These are phyloP conservation scores for Diaporthe citrichinensis DNA, from an alignment of 2,329 filamentous ascomycete species.

Conservation along the genomic window DNA sequence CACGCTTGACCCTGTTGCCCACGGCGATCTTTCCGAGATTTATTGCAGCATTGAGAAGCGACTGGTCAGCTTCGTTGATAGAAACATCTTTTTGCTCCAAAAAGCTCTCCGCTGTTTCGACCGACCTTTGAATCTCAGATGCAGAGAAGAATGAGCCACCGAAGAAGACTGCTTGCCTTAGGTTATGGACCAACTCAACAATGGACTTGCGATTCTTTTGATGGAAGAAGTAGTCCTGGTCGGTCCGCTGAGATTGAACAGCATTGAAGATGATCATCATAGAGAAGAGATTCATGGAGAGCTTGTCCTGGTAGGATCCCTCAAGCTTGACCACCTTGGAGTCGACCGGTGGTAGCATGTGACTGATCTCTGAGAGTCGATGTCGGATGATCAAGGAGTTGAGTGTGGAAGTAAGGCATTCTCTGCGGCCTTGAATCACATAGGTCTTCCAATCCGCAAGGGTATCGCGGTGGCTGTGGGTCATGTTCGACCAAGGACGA, in stretches of 20 bases:
- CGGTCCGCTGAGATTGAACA: constrained; percentile 87
- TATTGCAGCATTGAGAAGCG: constrained; percentile 75
- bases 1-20: constrained; percentile 72
- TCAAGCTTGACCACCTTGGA: constrained; percentile 82
- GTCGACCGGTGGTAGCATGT: constrained; percentile 78
- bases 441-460: constrained; percentile 80
- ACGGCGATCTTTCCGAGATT: constrained; percentile 72
- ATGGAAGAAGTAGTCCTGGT: constrained; percentile 92
- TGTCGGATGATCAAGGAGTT: constrained; percentile 88
- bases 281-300: constrained; percentile 87
- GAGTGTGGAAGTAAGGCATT: constrained; percentile 78
- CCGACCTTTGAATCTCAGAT: constrained; percentile 72
- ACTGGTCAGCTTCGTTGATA: constrained; percentile 73
- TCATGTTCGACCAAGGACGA: constrained; percentile 81
- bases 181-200: constrained; percentile 79
- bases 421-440: constrained; percentile 74
- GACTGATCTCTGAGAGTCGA: constrained; percentile 77
- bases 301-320: constrained; percentile 86
- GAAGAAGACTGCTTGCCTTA: constrained; percentile 89
- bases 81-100: constrained; percentile 71
- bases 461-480: constrained; percentile 66
- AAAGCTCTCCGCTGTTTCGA: constrained; percentile 78
- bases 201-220: constrained; percentile 77
- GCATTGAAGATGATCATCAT: constrained; percentile 89
- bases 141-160: constrained; percentile 81